A percentile compares a stretch with the other conserved stretches of the same genome.
Conservation (phyloP, 2,329 filamentous ascomycete species). For the Fusarium chuoi region DNA sequence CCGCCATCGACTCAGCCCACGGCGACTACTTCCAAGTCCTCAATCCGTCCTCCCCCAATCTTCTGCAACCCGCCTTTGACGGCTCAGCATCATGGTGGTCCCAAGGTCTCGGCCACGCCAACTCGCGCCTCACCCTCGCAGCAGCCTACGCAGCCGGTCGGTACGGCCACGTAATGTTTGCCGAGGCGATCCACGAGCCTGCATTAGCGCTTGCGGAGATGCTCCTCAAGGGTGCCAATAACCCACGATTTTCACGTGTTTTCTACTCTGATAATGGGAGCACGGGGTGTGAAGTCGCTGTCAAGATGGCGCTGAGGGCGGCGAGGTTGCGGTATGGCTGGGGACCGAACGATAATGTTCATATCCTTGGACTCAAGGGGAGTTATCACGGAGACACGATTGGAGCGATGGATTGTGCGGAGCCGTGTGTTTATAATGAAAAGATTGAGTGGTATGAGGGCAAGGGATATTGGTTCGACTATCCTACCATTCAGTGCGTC, state of each 20-base stretch:
- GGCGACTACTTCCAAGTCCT: constrained; percentile 80
- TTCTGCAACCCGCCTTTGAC: constrained; percentile 72
- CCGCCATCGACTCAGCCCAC: constrained; percentile 82
- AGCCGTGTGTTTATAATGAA: constrained; percentile 81
- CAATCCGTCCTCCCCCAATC: background rate
- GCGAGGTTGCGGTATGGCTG: constrained; percentile 74
- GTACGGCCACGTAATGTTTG: constrained; percentile 92
- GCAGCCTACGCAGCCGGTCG: constrained; percentile 84
- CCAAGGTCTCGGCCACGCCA: constrained; percentile 84
- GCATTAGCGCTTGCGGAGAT: constrained; percentile 75
- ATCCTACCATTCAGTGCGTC: constrained; percentile 75
- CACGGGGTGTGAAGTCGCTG: constrained; percentile 83
- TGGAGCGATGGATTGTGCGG: constrained; percentile 86
- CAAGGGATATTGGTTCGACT: constrained; percentile 83
- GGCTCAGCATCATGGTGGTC: constrained; percentile 94
- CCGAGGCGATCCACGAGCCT: constrained; percentile 81
- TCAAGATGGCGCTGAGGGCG: constrained; percentile 85
- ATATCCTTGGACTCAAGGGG: constrained; percentile 79
- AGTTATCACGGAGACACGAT: constrained; percentile 91
- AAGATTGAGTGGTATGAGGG: constrained; percentile 89
- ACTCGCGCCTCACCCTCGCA: constrained; percentile 75
- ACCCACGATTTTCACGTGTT: constrained; percentile 73
- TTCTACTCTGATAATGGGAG: constrained; percentile 89
- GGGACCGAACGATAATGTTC: constrained; percentile 67
- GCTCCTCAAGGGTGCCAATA: constrained; percentile 68